Evolutionary conservation across 495 filamentous ascomycete species (phyloP).

Genomic region (Penicillium soppii): DNA sequence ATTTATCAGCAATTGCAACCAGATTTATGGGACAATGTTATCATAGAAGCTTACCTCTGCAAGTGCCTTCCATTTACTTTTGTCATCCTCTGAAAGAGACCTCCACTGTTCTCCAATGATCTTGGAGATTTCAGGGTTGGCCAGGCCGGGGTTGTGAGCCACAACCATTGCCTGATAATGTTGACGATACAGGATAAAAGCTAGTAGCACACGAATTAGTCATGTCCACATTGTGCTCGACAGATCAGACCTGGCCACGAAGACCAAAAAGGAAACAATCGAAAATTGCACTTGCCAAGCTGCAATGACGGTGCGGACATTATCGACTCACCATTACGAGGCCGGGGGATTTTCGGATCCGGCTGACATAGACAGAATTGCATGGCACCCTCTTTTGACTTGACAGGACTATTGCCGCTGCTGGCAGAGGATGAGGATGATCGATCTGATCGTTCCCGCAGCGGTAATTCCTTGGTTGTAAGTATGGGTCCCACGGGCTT

Average conservation of each 20-base stretch:
- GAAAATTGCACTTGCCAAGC: slow-evolving; percentile 27
- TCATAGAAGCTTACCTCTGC: slow-evolving; percentile 63
- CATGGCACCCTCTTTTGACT: slow-evolving; percentile 39
- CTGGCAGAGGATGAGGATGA: slow-evolving; percentile 32
- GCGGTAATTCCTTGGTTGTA: slow-evolving; percentile 9
- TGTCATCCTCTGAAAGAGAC: slow-evolving; percentile 67
- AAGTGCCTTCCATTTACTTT: slow-evolving; percentile 83
- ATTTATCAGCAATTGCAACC: not conserved
- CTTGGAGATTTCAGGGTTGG: slow-evolving; percentile 97
- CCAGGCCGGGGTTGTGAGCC: slow-evolving; percentile 77
- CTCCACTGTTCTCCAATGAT: slow-evolving; percentile 96
- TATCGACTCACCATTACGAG: slow-evolving; percentile 81
- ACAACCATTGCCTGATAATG: slow-evolving; percentile 84
- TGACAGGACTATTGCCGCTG: slow-evolving; percentile 37
- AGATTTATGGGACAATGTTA: not conserved
- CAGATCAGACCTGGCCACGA: not conserved
- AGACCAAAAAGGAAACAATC: slow-evolving; percentile 11
- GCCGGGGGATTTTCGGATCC: slow-evolving; percentile 88
- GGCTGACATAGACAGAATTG: slow-evolving; percentile 90
- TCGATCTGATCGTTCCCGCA: slow-evolving; percentile 14
- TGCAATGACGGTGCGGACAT: slow-evolving; percentile 14
- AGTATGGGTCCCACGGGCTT: slow-evolving; percentile 10
- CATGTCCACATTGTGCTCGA: not conserved
- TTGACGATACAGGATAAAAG: slow-evolving; percentile 97
- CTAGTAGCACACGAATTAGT: slow-evolving; percentile 48